A percentile compares a stretch with the other conserved stretches of the same genome.
Evolutionary conservation across 257 asterid genomes (phyloP).

Genomic region (Oldenlandia corymbosa): DNA sequence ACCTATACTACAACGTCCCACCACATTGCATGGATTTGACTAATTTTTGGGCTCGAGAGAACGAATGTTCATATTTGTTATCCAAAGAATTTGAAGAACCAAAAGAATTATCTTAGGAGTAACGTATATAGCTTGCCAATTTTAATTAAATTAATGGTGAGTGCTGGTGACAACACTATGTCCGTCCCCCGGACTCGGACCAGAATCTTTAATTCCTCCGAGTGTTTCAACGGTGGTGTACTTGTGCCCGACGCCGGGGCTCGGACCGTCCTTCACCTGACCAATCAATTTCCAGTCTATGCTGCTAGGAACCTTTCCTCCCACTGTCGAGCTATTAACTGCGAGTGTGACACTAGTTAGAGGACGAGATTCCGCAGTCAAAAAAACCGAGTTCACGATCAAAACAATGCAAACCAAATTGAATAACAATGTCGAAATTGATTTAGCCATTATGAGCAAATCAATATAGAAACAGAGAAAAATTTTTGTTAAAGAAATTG

Average conservation of each 20-base stretch:
- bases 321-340: neutral
- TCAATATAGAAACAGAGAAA: neutral
- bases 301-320: too few species aligned
- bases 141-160: neutral
- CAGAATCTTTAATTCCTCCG: conserved; percentile 10
- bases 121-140: too few species aligned
- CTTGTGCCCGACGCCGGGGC: neutral
- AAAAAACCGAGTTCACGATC: neutral
- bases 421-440: neutral
- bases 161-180: neutral
- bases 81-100: neutral
- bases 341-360: neutral
- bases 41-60: too few species aligned
- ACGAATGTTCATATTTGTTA: too few species aligned
- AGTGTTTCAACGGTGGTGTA: neutral
- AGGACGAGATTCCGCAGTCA: conserved; percentile 9
- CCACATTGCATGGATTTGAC: too few species aligned
- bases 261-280: conserved; percentile 16
- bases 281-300: neutral
- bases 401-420: conserved; percentile 4
- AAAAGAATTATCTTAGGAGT: neutral
- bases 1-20: too few species aligned
- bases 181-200: conserved; percentile 18
- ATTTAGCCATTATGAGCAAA: conserved; percentile 2
- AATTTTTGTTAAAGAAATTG: neutral